phyloP scores from a whole-genome alignment of 495 filamentous ascomycete genomes.

The Neurospora tetrasperma region DNA sequence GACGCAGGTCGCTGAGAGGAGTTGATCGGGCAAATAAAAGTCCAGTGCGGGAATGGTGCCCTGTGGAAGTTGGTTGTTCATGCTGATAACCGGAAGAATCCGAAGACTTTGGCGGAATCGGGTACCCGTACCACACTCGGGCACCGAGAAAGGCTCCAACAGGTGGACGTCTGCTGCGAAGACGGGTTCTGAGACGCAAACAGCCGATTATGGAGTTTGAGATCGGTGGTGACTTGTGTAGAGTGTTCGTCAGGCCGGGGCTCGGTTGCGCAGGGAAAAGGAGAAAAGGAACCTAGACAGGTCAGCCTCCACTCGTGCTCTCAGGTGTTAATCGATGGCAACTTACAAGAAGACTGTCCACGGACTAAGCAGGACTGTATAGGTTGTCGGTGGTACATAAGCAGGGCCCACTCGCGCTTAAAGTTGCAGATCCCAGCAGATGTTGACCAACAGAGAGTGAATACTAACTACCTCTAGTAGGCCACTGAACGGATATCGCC shows the following conservation, averaged over 20 bases:
- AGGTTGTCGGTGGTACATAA: not conserved
- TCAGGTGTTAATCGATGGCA: not conserved
- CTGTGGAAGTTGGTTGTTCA: not conserved
- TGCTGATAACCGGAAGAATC: not conserved
- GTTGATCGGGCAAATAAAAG: not conserved
- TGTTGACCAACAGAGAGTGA: not conserved
- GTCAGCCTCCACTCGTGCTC: not conserved
- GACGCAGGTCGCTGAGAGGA: not conserved
- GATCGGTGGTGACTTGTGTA: not conserved
- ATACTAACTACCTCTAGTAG: not conserved
- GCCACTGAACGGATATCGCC: not conserved
- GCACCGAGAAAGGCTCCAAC: not conserved
- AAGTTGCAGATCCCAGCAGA: not conserved
- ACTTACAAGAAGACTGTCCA: not conserved
- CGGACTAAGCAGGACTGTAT: not conserved
- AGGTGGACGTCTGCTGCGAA: not conserved
- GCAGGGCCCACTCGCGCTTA: not conserved
- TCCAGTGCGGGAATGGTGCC: not conserved
- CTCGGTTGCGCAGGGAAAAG: not conserved
- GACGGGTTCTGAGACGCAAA: not conserved
- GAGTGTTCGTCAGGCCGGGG: not conserved
- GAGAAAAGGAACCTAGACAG: not conserved
- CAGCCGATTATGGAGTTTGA: not conserved
- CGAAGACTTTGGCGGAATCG: not conserved
- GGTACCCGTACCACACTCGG: constrained; percentile 1